These are phyloP conservation scores for Globisporangium radiosum DNA, from an alignment of 352 stramenopile species.

Conservation along the genomic window DNA sequence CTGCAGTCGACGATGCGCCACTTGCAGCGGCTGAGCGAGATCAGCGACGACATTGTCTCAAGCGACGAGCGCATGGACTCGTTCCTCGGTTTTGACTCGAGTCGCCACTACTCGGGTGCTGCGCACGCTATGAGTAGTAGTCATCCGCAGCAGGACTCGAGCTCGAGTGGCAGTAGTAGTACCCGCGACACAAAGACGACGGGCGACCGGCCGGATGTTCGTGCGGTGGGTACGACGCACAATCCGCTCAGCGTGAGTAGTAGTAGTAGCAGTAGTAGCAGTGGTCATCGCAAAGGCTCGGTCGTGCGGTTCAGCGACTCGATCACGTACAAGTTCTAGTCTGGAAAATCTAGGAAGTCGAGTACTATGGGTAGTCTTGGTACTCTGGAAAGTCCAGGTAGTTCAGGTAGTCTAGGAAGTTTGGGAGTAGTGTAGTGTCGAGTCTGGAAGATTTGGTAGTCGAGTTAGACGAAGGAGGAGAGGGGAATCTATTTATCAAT, in stretches of 20 bases:
- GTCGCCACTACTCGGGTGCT: too few species aligned
- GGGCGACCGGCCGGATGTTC: background rate
- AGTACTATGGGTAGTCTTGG: too few species aligned
- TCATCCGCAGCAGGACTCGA: background rate
- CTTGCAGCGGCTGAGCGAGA: slow-evolving; percentile 41
- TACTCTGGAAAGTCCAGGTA: too few species aligned
- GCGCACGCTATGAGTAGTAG: too few species aligned
- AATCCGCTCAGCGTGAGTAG: background rate
- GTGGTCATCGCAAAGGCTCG: background rate
- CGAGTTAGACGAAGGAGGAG: too few species aligned
- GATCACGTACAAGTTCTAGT: background rate
- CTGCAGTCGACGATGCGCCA: slow-evolving; percentile 39
- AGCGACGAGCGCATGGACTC: slow-evolving; percentile 26
- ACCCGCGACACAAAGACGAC: background rate
- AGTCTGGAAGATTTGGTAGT: too few species aligned
- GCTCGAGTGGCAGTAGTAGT: background rate
- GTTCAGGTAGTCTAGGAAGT: too few species aligned
- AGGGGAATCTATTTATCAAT: too few species aligned
- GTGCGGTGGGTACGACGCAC: background rate
- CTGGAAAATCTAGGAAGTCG: background rate
- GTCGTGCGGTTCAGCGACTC: background rate
- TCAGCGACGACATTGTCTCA: slow-evolving; percentile 34
- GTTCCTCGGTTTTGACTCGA: slow-evolving; percentile 21
- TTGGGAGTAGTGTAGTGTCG: too few species aligned
- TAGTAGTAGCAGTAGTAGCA: too few species aligned